phyloP scores from a whole-genome alignment of 2,329 filamentous ascomycete genomes.

The Aspergillus fructus region DNA sequence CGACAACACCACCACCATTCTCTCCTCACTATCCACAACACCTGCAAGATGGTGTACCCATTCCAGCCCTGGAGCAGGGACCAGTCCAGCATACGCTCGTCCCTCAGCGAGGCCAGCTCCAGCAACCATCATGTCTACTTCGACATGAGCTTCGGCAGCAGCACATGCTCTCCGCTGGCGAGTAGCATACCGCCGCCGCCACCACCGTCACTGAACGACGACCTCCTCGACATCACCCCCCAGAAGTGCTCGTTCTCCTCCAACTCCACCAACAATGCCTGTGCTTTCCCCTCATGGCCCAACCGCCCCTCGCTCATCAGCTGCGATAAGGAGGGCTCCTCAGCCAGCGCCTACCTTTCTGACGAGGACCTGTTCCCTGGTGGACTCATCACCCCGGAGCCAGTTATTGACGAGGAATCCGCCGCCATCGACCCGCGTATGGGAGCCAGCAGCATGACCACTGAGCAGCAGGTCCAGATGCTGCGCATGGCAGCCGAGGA shows the following conservation, averaged over 20 bases:
- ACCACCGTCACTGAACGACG: constrained; percentile 39
- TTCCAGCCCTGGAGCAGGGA: constrained; percentile 24
- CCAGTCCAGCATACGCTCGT: constrained; percentile 21
- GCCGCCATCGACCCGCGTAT: constrained; percentile 23
- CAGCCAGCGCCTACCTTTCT: constrained; percentile 41
- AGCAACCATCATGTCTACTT: constrained; percentile 20
- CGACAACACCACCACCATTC: not conserved
- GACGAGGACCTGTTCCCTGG: constrained; percentile 43
- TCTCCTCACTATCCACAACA: not conserved
- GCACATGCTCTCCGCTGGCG: constrained; percentile 24
- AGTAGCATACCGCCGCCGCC: constrained; percentile 36
- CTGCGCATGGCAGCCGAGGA: constrained; percentile 37
- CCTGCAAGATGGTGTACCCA: constrained; percentile 18
- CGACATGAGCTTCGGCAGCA: constrained; percentile 29
- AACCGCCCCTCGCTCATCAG: constrained; percentile 40
- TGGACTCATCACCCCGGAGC: constrained; percentile 28
- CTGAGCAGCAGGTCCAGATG: constrained; percentile 41
- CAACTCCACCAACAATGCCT: constrained; percentile 40
- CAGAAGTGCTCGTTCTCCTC: constrained; percentile 44
- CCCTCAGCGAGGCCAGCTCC: constrained; percentile 22
- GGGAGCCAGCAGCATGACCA: constrained; percentile 31
- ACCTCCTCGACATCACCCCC: constrained; percentile 41
- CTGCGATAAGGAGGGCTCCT: constrained; percentile 30
- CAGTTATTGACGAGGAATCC: constrained; percentile 29
- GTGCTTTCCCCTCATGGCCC: constrained; percentile 47